Percentiles rank a stretch among this genome's conserved stretches.
Evolutionary conservation across 805 yeast species (phyloP).

Genomic region (Diddensiella transvaalensis): DNA sequence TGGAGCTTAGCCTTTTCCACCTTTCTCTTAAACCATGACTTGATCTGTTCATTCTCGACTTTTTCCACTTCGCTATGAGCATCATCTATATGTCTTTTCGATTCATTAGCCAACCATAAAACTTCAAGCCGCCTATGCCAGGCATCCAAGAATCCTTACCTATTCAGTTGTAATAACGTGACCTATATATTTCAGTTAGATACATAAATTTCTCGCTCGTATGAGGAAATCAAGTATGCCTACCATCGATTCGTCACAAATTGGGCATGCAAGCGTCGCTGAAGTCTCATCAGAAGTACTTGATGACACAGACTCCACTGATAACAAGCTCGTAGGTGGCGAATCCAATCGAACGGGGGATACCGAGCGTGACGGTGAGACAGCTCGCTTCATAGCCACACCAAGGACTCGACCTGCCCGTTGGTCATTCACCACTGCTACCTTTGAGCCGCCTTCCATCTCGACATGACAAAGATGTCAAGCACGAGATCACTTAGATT

Average conservation of each 20-base stretch:
- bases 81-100: slow-evolving; percentile 68
- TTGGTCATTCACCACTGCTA: background rate
- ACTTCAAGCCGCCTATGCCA: background rate
- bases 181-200: slow-evolving; percentile 1
- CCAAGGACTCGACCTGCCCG: background rate
- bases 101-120: background rate
- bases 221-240: background rate
- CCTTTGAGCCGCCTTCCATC: background rate
- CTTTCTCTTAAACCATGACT: slow-evolving; percentile 43
- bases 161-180: slow-evolving; percentile 45
- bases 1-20: slow-evolving; percentile 39
- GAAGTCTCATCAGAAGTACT: slow-evolving; percentile 19
- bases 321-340: slow-evolving; percentile 19
- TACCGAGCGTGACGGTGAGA: background rate
- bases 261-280: slow-evolving; percentile 52
- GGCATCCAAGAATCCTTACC: background rate
- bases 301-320: slow-evolving; percentile 19
- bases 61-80: slow-evolving; percentile 45
- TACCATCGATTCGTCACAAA: slow-evolving; percentile 60
- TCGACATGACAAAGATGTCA: no score
- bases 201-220: background rate
- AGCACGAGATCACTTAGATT: no score
- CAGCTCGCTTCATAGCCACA: background rate
- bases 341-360: slow-evolving; percentile 15
- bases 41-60: slow-evolving; percentile 36